Percentiles rank a stretch among this genome's conserved stretches.
Evolutionary conservation across 441 rosid genomes (phyloP).

Genomic region (Euphorbia schlechtendalii): DNA sequence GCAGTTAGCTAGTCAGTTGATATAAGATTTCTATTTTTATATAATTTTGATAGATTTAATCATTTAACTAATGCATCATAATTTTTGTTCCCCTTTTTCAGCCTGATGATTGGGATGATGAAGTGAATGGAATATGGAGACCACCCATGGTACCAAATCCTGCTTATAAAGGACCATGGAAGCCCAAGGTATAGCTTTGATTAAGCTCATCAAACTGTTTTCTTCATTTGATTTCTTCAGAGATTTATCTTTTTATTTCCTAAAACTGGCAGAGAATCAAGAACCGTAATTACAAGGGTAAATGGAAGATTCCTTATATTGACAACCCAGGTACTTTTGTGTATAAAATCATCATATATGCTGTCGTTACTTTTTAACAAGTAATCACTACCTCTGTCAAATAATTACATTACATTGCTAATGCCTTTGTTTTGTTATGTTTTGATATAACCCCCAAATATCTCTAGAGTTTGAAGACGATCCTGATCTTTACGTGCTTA

Average conservation of each 20-base stretch:
- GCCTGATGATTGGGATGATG: slow-evolving; percentile 94
- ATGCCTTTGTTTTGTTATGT: slow-evolving; percentile 11
- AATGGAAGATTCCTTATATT: slow-evolving; percentile 84
- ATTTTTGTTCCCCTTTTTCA: slow-evolving; percentile 18
- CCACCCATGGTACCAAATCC: slow-evolving; percentile 80
- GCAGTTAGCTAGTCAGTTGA: slow-evolving; percentile 45
- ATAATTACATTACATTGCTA: background rate
- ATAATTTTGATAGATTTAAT: background rate
- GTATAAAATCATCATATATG: background rate
- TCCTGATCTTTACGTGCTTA: slow-evolving; percentile 85
- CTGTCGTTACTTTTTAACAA: background rate
- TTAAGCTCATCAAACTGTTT: slow-evolving; percentile 7
- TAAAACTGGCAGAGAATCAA: slow-evolving; percentile 55
- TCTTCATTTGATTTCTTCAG: background rate
- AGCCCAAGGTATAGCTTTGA: slow-evolving; percentile 49
- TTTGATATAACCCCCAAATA: background rate
- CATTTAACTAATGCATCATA: slow-evolving; percentile 10
- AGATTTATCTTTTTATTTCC: background rate
- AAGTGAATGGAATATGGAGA: slow-evolving; percentile 73
- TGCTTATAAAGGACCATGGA: slow-evolving; percentile 89
- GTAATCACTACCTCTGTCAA: background rate
- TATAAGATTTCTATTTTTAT: background rate
- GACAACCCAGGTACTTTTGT: slow-evolving; percentile 71
- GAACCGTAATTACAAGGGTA: slow-evolving; percentile 88
- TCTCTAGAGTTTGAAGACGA: slow-evolving; percentile 90